Evolutionary conservation across 2,329 filamentous ascomycete genomes (phyloP).

Genomic region (Alternaria gaisen): DNA sequence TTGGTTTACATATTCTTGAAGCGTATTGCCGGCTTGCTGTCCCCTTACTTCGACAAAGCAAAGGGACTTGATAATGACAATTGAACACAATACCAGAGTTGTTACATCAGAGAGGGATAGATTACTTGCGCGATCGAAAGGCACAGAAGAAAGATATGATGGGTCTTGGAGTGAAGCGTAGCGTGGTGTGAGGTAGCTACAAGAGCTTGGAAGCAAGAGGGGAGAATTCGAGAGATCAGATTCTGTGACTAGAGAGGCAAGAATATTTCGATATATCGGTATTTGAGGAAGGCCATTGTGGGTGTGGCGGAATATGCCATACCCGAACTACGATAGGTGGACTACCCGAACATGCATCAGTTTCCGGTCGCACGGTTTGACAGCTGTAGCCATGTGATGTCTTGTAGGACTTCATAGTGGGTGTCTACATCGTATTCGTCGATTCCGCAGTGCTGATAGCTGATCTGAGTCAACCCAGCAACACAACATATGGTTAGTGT

Average conservation of each 20-base stretch:
- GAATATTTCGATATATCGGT: not conserved
- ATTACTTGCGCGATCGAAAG: not conserved
- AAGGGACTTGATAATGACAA: not conserved
- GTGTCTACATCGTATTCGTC: not conserved
- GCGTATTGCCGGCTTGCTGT: not conserved
- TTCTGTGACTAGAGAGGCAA: not conserved
- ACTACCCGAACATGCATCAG: not conserved
- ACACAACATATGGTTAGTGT: not conserved
- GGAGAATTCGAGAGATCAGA: not conserved
- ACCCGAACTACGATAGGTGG: not conserved
- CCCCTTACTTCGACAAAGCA: not conserved
- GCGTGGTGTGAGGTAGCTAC: not conserved
- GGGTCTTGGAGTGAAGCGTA: not conserved
- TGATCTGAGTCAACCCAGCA: not conserved
- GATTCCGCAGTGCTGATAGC: not conserved
- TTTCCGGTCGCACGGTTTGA: not conserved
- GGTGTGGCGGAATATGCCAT: not conserved
- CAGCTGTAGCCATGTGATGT: conserved; percentile 7
- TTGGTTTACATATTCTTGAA: not conserved
- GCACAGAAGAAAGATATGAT: not conserved
- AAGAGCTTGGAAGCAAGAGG: conserved; percentile 1
- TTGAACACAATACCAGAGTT: not conserved
- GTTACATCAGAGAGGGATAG: not conserved
- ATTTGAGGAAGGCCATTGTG: not conserved
- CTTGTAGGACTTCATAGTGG: not conserved